Base-by-base conservation (phyloP, 805 yeast species). In the Cyberlindnera nakhonratchasimensis region DNA sequence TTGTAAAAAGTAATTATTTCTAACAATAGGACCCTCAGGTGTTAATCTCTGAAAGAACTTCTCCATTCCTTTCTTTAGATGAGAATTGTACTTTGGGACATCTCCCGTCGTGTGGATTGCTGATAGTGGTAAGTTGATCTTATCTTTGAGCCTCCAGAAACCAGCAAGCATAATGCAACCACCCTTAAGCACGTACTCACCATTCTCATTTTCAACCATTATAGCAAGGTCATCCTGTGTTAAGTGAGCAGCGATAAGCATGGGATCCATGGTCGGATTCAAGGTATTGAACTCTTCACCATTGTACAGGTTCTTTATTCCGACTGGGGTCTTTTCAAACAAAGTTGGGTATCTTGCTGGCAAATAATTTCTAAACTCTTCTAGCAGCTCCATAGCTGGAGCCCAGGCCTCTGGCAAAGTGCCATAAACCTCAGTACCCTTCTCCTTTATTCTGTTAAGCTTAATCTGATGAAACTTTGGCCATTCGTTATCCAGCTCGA, bases 401-500 rank as follows among this genome's bases (percentile, higher is more conserved):
- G 65, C 70, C 45, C 64, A 60, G 8, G 80, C 82, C 38, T 65
- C 73, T 2, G 73, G 72, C 25, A 67, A 53, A 1, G 82, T 77
- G 18, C 74, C 79, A 53, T 75, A 71, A 5, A 56, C 44, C 43
- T 74, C 74, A 8, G 55, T 56, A 7, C 79, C 78, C 45, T 65
- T 64, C 46, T 69, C 71, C 19, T 54, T 62, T 35, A 80, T 51
- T 51, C 87, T 67, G 40, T 66, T 59, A 34, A 75, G 48, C 57
- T 81, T 82, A 33, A 72, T 64, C 18, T 69, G 53, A 55, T 81
- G 85, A 51, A 58, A 80, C 46, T 71, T 71, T 40, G 52, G 50
- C 83, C 84, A 82, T 61, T 81, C 80, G 46, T 77, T 79, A 58
- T 81, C 87, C 44, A 82, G 65, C 55, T 81, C 82, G 47, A 81